Conservation (phyloP, 768 basidiomycete species). For the Daedalea quercina region DNA sequence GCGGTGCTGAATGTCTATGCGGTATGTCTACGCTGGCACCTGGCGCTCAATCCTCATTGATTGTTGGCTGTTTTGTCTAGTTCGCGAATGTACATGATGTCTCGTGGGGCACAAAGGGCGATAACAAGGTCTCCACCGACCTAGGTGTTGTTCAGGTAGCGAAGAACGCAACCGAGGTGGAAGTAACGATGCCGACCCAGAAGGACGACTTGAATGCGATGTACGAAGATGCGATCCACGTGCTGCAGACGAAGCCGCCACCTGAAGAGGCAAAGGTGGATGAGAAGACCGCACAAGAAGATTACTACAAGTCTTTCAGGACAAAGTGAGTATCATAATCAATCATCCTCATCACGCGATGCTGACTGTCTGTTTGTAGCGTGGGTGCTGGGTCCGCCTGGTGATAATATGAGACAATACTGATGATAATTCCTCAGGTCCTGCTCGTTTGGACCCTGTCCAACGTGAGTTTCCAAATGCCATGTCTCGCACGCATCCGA, state of each 20-base stretch:
- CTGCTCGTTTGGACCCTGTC: conserved; percentile 84
- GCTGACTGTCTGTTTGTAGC: conserved; percentile 18
- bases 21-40: conserved; percentile 35
- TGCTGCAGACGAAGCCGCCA: conserved; percentile 72
- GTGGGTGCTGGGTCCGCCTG: conserved; percentile 16
- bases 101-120: conserved; percentile 95
- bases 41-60: no score
- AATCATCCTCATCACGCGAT: background rate
- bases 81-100: conserved; percentile 89
- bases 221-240: conserved; percentile 87
- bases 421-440: conserved; percentile 36
- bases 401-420: background rate
- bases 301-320: conserved; percentile 84
- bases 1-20: conserved; percentile 90
- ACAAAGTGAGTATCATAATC: conserved; percentile 64
- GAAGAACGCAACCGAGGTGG: conserved; percentile 75
- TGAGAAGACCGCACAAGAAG: conserved; percentile 60
- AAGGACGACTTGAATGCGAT: conserved; percentile 85
- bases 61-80: conserved; percentile 33
- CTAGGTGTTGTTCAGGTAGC: conserved; percentile 73
- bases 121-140: conserved; percentile 79
- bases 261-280: conserved; percentile 64
- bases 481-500: background rate
- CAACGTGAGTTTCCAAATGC: conserved; percentile 43
- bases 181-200: conserved; percentile 78